Evolutionary conservation across 2,329 filamentous ascomycete species (phyloP).

Genomic region (Amauroascus verrucosus): DNA sequence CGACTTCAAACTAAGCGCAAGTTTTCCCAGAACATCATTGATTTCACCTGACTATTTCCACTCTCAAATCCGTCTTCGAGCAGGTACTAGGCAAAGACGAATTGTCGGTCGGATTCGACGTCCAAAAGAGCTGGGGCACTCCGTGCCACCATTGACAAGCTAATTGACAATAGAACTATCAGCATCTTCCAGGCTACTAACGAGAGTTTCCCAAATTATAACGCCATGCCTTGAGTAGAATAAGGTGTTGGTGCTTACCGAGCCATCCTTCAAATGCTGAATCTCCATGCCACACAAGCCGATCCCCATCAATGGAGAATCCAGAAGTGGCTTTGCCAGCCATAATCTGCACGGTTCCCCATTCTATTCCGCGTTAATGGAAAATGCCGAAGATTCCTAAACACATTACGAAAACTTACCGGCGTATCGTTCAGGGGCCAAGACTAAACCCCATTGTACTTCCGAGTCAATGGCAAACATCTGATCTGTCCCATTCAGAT

Average conservation of each 20-base stretch:
- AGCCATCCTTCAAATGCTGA: constrained; percentile 33
- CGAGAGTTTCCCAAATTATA: neutral
- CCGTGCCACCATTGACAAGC: constrained; percentile 35
- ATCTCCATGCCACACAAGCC: constrained; percentile 23
- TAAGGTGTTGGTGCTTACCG: constrained; percentile 23
- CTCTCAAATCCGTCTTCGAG: constrained; percentile 25
- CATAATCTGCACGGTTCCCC: constrained; percentile 30
- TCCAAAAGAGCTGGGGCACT: constrained; percentile 33
- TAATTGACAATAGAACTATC: constrained; percentile 14
- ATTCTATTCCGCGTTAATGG: constrained; percentile 21
- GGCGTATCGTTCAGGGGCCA: constrained; percentile 24
- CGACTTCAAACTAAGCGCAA: neutral
- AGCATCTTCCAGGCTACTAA: neutral
- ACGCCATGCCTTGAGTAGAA: neutral
- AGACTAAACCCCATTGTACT: constrained; percentile 27
- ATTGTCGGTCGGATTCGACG: constrained; percentile 19
- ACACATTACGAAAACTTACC: constrained; percentile 25
- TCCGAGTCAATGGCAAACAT: constrained; percentile 24
- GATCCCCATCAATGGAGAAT: constrained; percentile 22
- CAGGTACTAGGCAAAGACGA: constrained; percentile 26
- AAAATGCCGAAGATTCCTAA: neutral
- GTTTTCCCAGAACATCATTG: neutral
- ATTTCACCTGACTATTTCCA: constrained; percentile 20
- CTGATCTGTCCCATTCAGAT: constrained; percentile 27
- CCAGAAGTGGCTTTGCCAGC: constrained; percentile 23